These are phyloP conservation scores for Hyaloscypha hepaticicola DNA, from an alignment of 495 filamentous ascomycete genomes.

Conservation along the genomic window DNA sequence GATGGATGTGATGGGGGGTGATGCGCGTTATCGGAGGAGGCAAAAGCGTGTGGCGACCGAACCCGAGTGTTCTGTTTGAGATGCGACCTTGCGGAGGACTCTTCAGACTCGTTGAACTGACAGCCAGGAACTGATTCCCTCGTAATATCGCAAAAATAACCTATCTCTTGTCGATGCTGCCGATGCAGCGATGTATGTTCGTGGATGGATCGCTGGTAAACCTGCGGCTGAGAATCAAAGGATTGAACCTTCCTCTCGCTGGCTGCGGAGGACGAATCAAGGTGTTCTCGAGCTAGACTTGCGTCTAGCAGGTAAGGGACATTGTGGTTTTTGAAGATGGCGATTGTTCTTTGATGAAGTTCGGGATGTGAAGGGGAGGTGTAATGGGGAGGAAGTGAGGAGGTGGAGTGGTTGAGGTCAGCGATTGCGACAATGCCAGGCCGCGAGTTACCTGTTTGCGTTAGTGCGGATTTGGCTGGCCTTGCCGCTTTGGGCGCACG, in stretches of 20 bases:
- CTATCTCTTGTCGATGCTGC: slow-evolving; percentile 18
- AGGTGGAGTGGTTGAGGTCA: neutral
- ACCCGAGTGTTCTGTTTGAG: slow-evolving; percentile 29
- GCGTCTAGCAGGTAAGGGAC: slow-evolving; percentile 32
- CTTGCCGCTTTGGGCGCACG: neutral
- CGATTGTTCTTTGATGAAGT: slow-evolving; percentile 5
- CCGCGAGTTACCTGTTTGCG: neutral
- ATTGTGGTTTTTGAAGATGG: slow-evolving; percentile 14
- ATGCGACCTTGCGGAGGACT: slow-evolving; percentile 30
- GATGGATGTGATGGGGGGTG: slow-evolving; percentile 13
- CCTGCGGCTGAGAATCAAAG: slow-evolving; percentile 31
- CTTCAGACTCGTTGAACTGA: slow-evolving; percentile 33
- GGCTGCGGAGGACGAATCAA: slow-evolving; percentile 33
- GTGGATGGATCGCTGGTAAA: slow-evolving; percentile 8
- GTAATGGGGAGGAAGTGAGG: neutral
- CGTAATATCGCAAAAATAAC: slow-evolving; percentile 16
- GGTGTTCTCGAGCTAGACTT: slow-evolving; percentile 31
- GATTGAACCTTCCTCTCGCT: slow-evolving; percentile 29
- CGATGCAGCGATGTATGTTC: slow-evolving; percentile 18
- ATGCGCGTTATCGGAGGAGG: slow-evolving; percentile 34
- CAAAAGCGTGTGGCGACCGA: slow-evolving; percentile 31
- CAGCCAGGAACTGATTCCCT: slow-evolving; percentile 31
- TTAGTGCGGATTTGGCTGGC: neutral
- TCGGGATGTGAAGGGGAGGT: slow-evolving; percentile 8
- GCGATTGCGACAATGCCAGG: neutral